Base-by-base conservation (phyloP, 148 eudicot species). In the Chenopodium quinoa region DNA sequence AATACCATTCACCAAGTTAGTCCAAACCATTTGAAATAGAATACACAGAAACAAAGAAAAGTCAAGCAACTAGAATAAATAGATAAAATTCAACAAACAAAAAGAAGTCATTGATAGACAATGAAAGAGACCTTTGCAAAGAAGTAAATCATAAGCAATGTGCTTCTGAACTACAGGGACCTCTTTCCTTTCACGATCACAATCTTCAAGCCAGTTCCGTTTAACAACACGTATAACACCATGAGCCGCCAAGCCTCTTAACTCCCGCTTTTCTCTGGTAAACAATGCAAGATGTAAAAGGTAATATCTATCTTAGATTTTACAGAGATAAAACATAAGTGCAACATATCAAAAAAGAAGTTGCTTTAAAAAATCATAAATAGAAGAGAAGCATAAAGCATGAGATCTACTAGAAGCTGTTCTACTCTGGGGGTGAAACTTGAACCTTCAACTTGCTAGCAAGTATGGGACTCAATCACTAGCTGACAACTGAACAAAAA, bases 131-230 rank as follows among this genome's bases (percentile, higher is more conserved):
- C 98, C 99, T 91, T 91, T 90, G 54, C 94, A 92, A 78, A 88
- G 90, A 82, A 96, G 93, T 85, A 90, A 80, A 89, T 94, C 97
- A 87, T 88, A 79, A 84, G 98, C 99, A 84, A 84, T 90, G 88
- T 96, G 99, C 91, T 88, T 89, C 81, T 83, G 89, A 37, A 78
- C 87, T 52, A 96, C 98, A 85, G 91, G 89, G 34, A 92, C 86
- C 89, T 96, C 99, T 87, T 86, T 96, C 86, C 88, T 96, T 85
- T 78, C 90, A 85, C 86, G 85, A 83, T 86, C 91, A 85, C 99
- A 96, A 71, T 94, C 97, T 86, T 93, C 97, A 67, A 96, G 95
- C 99, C 98, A 96, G 23, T 74, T 82, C 79, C 87, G 78, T 79
- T 78, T 85, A 58, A 96, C 98, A 74, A 94, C 84, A 83, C 80